Percentiles rank a stretch among this genome's conserved stretches.
phyloP scores from a whole-genome alignment of 2,329 filamentous ascomycete species.

The Leptographium wingfieldii region DNA sequence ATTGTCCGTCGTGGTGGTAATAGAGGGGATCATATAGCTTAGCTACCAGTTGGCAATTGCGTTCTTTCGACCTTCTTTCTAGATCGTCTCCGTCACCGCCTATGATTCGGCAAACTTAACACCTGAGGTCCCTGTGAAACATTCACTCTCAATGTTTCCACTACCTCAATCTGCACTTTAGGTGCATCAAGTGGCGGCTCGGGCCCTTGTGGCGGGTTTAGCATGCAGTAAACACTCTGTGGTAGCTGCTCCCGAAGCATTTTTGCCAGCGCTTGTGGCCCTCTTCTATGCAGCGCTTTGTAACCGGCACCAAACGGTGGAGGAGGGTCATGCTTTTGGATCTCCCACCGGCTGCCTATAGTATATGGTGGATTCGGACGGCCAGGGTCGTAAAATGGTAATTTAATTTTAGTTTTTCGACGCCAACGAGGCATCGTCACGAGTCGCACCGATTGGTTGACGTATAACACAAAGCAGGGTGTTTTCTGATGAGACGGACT shows the following conservation, averaged over 20 bases:
- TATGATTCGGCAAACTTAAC: conserved; percentile 6
- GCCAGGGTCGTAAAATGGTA: conserved; percentile 3
- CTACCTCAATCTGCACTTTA: conserved; percentile 1
- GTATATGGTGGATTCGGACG: conserved; percentile 4
- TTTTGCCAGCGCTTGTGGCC: not conserved
- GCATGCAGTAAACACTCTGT: conserved; percentile 10
- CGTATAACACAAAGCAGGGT: no score
- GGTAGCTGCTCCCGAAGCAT: conserved; percentile 10
- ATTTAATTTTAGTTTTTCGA: conserved; percentile 1
- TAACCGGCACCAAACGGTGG: conserved; percentile 11
- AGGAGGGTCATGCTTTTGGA: conserved; percentile 4
- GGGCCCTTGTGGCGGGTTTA: conserved; percentile 6
- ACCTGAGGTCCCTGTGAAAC: conserved; percentile 6
- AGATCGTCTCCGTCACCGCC: not conserved
- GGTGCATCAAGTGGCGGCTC: not conserved
- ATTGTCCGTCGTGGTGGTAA: conserved; percentile 8
- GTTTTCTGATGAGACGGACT: no score
- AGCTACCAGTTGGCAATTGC: conserved; percentile 4
- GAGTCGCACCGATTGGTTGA: not conserved
- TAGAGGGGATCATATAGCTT: conserved; percentile 13
- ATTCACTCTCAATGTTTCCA: conserved; percentile 4
- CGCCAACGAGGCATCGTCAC: not conserved
- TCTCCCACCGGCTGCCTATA: not conserved
- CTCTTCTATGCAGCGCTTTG: conserved; percentile 5
- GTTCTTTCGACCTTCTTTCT: not conserved